Conservation (phyloP, 2,329 filamentous ascomycete genomes). For the Chalaropsis ovoidea region DNA sequence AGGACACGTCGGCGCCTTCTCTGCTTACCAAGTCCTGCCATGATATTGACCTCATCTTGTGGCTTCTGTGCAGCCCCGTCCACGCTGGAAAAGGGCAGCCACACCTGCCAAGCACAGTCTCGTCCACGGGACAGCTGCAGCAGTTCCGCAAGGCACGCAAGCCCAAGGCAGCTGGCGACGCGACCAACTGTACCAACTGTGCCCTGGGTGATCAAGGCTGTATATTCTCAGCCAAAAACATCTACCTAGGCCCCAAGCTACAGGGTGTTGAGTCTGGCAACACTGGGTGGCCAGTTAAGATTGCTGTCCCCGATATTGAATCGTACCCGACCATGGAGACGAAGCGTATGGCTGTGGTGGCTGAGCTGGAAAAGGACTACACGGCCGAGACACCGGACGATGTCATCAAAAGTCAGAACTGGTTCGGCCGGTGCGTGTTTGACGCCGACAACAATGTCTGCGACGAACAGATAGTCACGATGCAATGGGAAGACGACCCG, state of each 20-base stretch:
- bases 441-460: slow-evolving; percentile 88
- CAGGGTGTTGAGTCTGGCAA: slow-evolving; percentile 54
- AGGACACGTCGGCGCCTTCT: slow-evolving; percentile 64
- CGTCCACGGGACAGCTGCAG: slow-evolving; percentile 64
- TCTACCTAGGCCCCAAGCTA: slow-evolving; percentile 62
- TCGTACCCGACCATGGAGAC: slow-evolving; percentile 48
- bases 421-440: slow-evolving; percentile 94
- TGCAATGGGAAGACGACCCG: slow-evolving; percentile 70
- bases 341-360: slow-evolving; percentile 36
- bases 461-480: slow-evolving; percentile 83
- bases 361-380: slow-evolving; percentile 45
- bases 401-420: slow-evolving; percentile 46
- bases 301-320: slow-evolving; percentile 89
- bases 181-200: slow-evolving; percentile 83
- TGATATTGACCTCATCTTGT: slow-evolving; percentile 85
- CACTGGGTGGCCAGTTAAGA: slow-evolving; percentile 69
- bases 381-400: slow-evolving; percentile 34
- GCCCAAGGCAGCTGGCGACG: slow-evolving; percentile 58
- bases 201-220: slow-evolving; percentile 46
- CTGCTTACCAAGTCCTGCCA: slow-evolving; percentile 93
- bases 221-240: slow-evolving; percentile 72
- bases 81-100: slow-evolving; percentile 38
- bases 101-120: slow-evolving; percentile 66
- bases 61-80: slow-evolving; percentile 71
- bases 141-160: slow-evolving; percentile 70